A percentile compares a stretch with the other conserved stretches of the same genome.
Conservation (phyloP, 2,329 filamentous ascomycete genomes). For the Exophiala viscosa region DNA sequence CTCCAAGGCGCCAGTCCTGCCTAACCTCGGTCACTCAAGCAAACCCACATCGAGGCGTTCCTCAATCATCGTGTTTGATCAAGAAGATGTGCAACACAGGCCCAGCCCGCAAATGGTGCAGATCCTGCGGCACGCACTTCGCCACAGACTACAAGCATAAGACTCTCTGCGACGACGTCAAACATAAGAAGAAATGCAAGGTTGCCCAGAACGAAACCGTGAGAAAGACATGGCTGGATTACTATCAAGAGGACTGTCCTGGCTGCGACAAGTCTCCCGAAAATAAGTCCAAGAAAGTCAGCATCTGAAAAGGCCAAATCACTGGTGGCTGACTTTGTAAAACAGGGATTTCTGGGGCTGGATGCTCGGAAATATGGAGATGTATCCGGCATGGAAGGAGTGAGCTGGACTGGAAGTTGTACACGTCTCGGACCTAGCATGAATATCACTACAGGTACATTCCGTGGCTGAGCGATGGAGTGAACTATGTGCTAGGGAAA, state of each 20-base stretch:
- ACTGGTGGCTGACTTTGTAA: background rate
- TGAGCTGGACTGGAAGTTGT: too few relatives aligned
- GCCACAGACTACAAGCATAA: background rate
- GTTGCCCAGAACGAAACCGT: too few relatives aligned
- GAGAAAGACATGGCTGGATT: background rate
- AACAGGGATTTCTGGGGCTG: background rate
- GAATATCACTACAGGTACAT: too few relatives aligned
- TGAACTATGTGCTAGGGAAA: too few relatives aligned
- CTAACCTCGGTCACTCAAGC: background rate
- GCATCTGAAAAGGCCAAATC: background rate
- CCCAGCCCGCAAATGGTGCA: slow-evolving; percentile 6
- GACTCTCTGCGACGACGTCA: background rate
- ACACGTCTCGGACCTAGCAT: too few relatives aligned
- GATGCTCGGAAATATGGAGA: too few relatives aligned
- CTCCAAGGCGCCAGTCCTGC: too few relatives aligned
- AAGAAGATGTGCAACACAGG: slow-evolving; percentile 3
- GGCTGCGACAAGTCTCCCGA: background rate
- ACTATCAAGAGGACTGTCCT: background rate
- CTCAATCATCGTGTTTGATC: background rate
- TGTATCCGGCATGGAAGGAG: too few relatives aligned
- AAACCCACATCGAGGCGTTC: background rate
- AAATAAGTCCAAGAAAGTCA: background rate
- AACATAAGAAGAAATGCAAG: background rate
- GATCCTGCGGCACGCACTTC: slow-evolving; percentile 2
- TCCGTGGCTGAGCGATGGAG: too few relatives aligned